Evolutionary conservation across 1,139 yeast genomes (phyloP).

Genomic region (Yamadazyma diddensiae): DNA sequence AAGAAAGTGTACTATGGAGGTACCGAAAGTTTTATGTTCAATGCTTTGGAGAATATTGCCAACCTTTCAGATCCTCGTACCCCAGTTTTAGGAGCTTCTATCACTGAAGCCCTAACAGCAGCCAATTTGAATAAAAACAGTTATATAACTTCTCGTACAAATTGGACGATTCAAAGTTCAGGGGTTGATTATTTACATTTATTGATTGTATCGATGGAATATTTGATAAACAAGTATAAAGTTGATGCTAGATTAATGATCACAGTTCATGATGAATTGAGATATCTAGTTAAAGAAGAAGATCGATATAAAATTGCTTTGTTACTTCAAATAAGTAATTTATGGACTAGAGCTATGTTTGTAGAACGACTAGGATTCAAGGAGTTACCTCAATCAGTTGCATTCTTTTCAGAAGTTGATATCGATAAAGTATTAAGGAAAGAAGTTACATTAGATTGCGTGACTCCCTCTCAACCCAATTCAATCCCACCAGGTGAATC

Average conservation of each 20-base stretch:
- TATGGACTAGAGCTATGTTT: constrained; percentile 97
- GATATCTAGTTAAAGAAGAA: constrained; percentile 72
- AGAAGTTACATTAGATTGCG: constrained; percentile 83
- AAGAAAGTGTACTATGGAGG: constrained; percentile 78
- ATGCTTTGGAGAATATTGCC: constrained; percentile 84
- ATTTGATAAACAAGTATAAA: constrained; percentile 59
- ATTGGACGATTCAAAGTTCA: constrained; percentile 98
- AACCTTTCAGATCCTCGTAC: constrained; percentile 81
- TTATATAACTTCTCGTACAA: constrained; percentile 85
- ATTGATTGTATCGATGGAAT: constrained; percentile 83
- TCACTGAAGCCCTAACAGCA: constrained; percentile 77
- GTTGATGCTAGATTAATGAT: constrained; percentile 79
- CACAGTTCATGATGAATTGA: constrained; percentile 93
- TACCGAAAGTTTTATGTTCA: constrained; percentile 88
- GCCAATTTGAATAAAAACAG: constrained; percentile 61
- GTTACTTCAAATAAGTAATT: constrained; percentile 80
- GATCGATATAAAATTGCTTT: constrained; percentile 76
- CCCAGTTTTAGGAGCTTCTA: constrained; percentile 91
- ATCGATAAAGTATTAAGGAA: constrained; percentile 84
- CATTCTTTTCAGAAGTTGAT: constrained; percentile 93
- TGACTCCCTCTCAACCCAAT: constrained; percentile 80
- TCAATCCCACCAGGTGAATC: constrained; percentile 82
- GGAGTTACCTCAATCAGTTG: constrained; percentile 92
- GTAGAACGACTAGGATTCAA: constrained; percentile 87
- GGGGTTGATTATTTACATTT: constrained; percentile 96